Evolutionary conservation across 1,284 basidiomycete genomes (phyloP).

Genomic region (Limonomyces culmigenus): DNA sequence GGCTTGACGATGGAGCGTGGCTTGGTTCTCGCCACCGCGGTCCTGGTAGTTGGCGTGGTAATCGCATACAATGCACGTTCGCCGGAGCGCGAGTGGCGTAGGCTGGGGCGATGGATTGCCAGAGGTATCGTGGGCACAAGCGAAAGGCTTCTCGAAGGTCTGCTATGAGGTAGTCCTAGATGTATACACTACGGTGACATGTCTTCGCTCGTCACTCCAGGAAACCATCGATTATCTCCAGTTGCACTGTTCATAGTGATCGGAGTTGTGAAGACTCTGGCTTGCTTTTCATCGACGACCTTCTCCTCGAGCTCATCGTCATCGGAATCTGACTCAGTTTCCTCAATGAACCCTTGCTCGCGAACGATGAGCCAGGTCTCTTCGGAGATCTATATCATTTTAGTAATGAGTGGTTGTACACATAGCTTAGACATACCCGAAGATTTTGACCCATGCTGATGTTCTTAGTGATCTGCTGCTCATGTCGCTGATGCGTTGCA

Average conservation of each 20-base stretch:
- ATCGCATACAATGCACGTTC: conserved; percentile 40
- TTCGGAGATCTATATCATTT: neutral
- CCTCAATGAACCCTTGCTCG: neutral
- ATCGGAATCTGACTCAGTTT: neutral
- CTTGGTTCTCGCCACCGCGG: conserved; percentile 41
- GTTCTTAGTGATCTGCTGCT: conserved; percentile 57
- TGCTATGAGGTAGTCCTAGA: neutral
- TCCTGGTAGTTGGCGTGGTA: conserved; percentile 49
- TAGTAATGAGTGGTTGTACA: neutral
- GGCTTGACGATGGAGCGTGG: no score
- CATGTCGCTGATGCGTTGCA: conserved; percentile 52
- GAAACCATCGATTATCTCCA: no score
- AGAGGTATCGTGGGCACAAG: neutral
- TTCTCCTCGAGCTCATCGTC: neutral
- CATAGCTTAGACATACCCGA: conserved; percentile 20
- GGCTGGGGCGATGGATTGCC: neutral
- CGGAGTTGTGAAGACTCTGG: no score
- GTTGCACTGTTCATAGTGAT: no score
- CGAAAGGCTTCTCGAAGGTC: neutral
- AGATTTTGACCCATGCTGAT: conserved; percentile 59
- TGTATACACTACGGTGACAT: no score
- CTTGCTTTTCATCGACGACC: neutral
- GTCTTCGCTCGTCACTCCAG: no score
- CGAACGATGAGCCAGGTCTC: neutral
- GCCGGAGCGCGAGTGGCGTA: conserved; percentile 5